Base-by-base conservation (phyloP, 208 protist genomes). In the Acanthamoeba sp. region DNA sequence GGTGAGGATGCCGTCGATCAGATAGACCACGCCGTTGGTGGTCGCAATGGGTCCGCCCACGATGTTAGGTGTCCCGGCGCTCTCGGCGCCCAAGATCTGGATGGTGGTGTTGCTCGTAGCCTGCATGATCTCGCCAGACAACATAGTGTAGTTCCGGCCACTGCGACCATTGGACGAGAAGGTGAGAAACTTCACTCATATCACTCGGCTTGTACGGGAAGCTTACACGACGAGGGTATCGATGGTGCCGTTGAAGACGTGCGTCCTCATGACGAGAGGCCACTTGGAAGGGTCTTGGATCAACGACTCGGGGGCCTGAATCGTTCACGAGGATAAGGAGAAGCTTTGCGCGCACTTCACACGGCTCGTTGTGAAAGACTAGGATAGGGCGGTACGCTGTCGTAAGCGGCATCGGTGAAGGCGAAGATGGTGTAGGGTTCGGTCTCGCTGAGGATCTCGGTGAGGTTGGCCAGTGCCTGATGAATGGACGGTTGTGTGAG, bases 211-310 rank as follows among this genome's bases (percentile, higher is more conserved):
- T n/a, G n/a, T n/a, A n/a, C 45, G 9, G 12, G 45, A 50, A 50
- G 42, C 73, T 4, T 84, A 84, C 73, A 38, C 73, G 42, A 52
- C 34, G 84, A 91, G 84, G 27, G n/a, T 20, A 29, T 42, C 34
- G 40, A 91, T 91, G 24, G 84, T 45, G 22, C 55, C 84, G 22
- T 91, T 91, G 84, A 69, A 62, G 55, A 91, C 20, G 84, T 91
- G 84, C 5, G 84, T 91, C 84, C 66, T 91, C 18, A 91, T 59
- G 5, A 91, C 84, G 29, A 29, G 20, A n/a, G 48, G 55, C 84
- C 84, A 91, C 48, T 48, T 62, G 16, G 84, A 71, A 7, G 84
- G 84, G 55, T 91, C 66, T 7, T 29, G 16, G 57, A 27, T 66
- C 22, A 69, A 29, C 27, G 69, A 50, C 48, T 91, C 10, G 27